A percentile compares a stretch with the other conserved stretches of the same genome.
phyloP scores from a whole-genome alignment of 139 green algal species.

The Spirogloea muscicola region DNA sequence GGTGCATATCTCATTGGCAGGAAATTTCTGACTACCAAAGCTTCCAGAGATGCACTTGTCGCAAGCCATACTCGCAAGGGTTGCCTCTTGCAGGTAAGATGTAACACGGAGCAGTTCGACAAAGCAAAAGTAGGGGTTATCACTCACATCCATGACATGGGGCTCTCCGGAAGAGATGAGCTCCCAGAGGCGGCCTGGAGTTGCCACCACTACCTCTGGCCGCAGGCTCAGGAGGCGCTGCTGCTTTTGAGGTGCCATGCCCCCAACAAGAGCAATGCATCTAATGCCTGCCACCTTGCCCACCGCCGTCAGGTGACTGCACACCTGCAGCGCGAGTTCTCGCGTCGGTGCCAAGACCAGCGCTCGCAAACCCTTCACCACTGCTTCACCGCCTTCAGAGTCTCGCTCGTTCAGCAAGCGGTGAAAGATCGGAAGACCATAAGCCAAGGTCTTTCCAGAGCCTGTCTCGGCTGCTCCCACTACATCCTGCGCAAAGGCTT shows the following conservation, averaged over 20 bases:
- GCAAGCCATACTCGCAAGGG: not conserved
- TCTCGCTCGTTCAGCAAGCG: conserved; percentile 34
- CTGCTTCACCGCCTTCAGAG: conserved; percentile 76
- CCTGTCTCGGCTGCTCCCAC: conserved; percentile 95
- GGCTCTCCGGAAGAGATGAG: conserved; percentile 69
- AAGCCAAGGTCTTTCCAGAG: conserved; percentile 97
- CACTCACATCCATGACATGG: conserved; percentile 39
- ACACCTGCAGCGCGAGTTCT: conserved; percentile 91
- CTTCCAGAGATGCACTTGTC: not conserved
- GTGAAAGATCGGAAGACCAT: conserved; percentile 91
- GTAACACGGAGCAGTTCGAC: not conserved
- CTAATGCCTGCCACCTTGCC: conserved; percentile 62
- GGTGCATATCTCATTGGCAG: no score
- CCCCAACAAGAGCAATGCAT: conserved; percentile 82
- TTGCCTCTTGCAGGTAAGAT: not conserved
- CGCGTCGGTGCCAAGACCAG: conserved; percentile 89
- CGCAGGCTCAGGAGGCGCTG: conserved; percentile 67
- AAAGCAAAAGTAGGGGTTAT: not conserved
- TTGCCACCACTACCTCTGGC: conserved; percentile 80
- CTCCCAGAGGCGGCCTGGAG: conserved; percentile 89
- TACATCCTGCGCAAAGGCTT: conserved; percentile 63
- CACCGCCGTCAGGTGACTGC: conserved; percentile 61
- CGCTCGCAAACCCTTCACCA: conserved; percentile 81
- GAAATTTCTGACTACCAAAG: not conserved
- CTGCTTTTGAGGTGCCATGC: conserved; percentile 84